Evolutionary conservation across 2,329 filamentous ascomycete genomes (phyloP), one percentile per base, ranked within the genome.

Genomic region (Tympanopsis confertula): DNA sequence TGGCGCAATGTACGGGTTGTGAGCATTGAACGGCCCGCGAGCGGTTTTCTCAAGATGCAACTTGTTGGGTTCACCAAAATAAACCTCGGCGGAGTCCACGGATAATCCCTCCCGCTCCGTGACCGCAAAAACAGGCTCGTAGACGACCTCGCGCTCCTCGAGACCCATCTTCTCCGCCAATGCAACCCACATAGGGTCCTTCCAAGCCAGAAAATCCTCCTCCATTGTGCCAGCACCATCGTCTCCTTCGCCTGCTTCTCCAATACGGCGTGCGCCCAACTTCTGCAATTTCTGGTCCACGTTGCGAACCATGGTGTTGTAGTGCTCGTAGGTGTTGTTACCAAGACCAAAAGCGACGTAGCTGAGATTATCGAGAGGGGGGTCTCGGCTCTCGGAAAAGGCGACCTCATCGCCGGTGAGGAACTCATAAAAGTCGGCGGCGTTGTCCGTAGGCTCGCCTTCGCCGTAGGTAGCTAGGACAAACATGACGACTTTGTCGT

Each of bases 261-360:
- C 88, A 48, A 98, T 86, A 47, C 86, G 75, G 53, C 78, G 71
- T 12, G 84, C 91, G 43, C 91, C 91, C 15, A 94, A 70, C 52
- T 84, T 89, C 53, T 78, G 70, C 41, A 98, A 67, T 44, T 78
- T 79, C 57, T 82, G 78, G 63, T 91, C 78, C 41, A 96, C 81
- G 45, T 89, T 85, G 58, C 89, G 86, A 42, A 98, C 88, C 86
- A 98, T 94, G 38, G 83, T 83, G 67, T 98, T 98, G 72, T 95
- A 98, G 69, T 98, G 91, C 58, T 98, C 91, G 58, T 98, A 98
- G 19, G 91, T 96, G 69, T 96, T 98, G 71, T 98, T 98, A 48
- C 91, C 91, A 28, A 98, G 78, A 53, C 91, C 91, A 52, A 98
- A 98, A 40, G 87, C 75, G 53, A 98, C 87, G 55, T 88, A 98